Percentiles rank a stretch among this genome's conserved stretches.
Conservation (phyloP, 2,329 filamentous ascomycete genomes). For the Trichophyton equinum region DNA sequence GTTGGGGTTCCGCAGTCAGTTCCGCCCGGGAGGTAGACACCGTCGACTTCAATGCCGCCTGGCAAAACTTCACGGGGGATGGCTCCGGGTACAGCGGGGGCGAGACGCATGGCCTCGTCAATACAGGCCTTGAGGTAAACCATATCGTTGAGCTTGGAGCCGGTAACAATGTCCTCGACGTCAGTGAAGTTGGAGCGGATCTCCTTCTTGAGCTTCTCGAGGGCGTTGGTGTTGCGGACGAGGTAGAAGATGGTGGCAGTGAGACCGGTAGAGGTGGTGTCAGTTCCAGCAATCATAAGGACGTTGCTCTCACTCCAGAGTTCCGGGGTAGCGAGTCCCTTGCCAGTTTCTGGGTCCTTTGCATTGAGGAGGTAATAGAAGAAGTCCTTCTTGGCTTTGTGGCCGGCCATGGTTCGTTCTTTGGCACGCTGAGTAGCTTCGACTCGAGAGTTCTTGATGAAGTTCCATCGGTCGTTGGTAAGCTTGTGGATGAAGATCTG, state of each 20-base stretch:
- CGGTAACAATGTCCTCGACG: slow-evolving; percentile 27
- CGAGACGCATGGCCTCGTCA: slow-evolving; percentile 26
- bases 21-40: slow-evolving; percentile 21
- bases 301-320: slow-evolving; percentile 39
- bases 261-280: slow-evolving; percentile 31
- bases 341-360: slow-evolving; percentile 35
- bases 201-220: slow-evolving; percentile 22
- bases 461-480: slow-evolving; percentile 13
- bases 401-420: slow-evolving; percentile 17
- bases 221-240: slow-evolving; percentile 20
- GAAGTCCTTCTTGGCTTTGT: slow-evolving; percentile 35
- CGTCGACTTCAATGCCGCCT: slow-evolving; percentile 24
- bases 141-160: slow-evolving; percentile 23
- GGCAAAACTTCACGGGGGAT: slow-evolving; percentile 22
- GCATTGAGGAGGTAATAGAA: slow-evolving; percentile 38
- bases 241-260: slow-evolving; percentile 32
- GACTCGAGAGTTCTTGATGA: slow-evolving; percentile 17
- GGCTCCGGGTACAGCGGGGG: slow-evolving; percentile 19
- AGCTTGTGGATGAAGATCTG: slow-evolving; percentile 14
- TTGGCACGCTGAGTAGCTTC: slow-evolving; percentile 32
- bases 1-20: slow-evolving; percentile 21
- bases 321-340: slow-evolving; percentile 34
- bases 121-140: slow-evolving; percentile 34
- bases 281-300: slow-evolving; percentile 38
- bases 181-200: slow-evolving; percentile 24